A percentile compares a stretch with the other conserved stretches of the same genome.
These are phyloP conservation scores for Auriscalpium microsporum DNA, from an alignment of 768 basidiomycete genomes.

Conservation along the genomic window DNA sequence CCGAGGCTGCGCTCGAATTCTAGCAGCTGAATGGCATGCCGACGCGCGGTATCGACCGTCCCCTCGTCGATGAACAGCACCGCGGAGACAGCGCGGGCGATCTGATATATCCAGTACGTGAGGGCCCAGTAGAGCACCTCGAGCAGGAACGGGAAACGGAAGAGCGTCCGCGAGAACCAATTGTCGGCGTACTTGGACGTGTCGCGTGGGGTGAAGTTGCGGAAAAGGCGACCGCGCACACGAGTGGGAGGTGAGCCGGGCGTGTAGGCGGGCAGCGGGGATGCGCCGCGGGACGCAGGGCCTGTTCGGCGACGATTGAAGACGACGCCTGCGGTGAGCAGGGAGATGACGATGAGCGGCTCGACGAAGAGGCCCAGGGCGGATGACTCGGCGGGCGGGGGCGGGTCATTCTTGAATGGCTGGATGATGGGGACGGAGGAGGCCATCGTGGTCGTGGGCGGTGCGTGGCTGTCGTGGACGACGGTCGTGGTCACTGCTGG, in stretches of 20 bases:
- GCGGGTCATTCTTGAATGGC: neutral
- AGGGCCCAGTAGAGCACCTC: constrained; percentile 8
- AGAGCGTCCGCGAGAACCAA: neutral
- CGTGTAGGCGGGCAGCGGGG: neutral
- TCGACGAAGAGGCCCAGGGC: constrained; percentile 1
- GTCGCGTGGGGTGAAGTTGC: constrained; percentile 1
- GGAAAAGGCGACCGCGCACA: neutral
- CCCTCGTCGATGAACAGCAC: constrained; percentile 7
- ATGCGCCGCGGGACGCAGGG: neutral
- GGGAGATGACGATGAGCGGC: constrained; percentile 5
- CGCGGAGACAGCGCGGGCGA: constrained; percentile 4
- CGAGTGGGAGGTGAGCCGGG: neutral
- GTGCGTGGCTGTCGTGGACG: neutral
- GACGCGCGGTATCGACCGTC: constrained; percentile 3
- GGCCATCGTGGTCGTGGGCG: neutral
- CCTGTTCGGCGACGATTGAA: constrained; percentile 3
- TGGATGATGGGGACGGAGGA: constrained; percentile 1
- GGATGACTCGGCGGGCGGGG: neutral
- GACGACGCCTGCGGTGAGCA: constrained; percentile 4
- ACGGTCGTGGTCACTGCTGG: too few species aligned
- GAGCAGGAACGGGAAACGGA: constrained; percentile 4
- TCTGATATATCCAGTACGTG: constrained; percentile 11
- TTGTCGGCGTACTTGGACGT: constrained; percentile 6
- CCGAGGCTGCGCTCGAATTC: constrained; percentile 5
- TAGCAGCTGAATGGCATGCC: constrained; percentile 6